phyloP scores from a whole-genome alignment of 1,284 basidiomycete species.

The Peniophora sp. region DNA sequence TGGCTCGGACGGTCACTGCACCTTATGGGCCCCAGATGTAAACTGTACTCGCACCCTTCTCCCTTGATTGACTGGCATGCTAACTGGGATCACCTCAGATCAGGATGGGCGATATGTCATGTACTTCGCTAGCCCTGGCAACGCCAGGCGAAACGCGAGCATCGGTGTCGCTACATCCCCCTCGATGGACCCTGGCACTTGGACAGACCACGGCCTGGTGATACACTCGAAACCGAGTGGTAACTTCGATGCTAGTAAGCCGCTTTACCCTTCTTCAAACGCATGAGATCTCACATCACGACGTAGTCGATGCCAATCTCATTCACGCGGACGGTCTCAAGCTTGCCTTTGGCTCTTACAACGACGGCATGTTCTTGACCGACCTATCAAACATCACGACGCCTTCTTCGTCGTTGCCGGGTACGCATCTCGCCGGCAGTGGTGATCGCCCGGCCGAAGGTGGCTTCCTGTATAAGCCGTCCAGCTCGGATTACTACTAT shows the following conservation, averaged over 20 bases:
- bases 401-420: background rate
- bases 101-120: constrained; percentile 17
- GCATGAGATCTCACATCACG: too few species aligned
- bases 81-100: too few species aligned
- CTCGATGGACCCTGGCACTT: constrained; percentile 26
- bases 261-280: background rate
- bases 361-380: background rate
- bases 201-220: constrained; percentile 26
- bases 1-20: constrained; percentile 8
- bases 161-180: constrained; percentile 26
- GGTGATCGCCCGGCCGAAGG: background rate
- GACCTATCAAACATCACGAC: background rate
- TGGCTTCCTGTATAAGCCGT: background rate
- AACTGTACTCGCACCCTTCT: background rate
- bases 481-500: background rate
- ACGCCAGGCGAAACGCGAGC: constrained; percentile 23
- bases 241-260: constrained; percentile 21
- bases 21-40: constrained; percentile 17
- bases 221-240: constrained; percentile 20
- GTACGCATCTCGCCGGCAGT: background rate
- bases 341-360: background rate
- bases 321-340: background rate
- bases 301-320: constrained; percentile 7
- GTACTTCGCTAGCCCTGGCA: constrained; percentile 25
- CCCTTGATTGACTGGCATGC: too few species aligned